phyloP scores from a whole-genome alignment of 2,329 filamentous ascomycete genomes.

The Pezicula neosporulosa region DNA sequence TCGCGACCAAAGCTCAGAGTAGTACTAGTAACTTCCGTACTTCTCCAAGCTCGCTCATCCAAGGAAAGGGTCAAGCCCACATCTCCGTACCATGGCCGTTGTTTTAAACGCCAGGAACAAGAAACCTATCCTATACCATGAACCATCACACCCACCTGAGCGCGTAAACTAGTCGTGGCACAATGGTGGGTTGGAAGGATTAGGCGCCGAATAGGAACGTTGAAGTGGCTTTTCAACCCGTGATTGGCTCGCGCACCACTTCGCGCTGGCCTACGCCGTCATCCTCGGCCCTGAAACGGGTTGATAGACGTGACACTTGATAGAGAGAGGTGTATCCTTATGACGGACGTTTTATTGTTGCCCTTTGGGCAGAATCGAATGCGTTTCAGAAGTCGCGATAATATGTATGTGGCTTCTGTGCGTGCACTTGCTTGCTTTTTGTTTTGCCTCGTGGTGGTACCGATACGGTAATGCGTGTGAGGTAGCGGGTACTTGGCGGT shows the following conservation, averaged over 20 bases:
- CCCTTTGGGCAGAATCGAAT: too few relatives aligned
- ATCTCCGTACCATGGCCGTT: too few relatives aligned
- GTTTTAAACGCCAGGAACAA: constrained; percentile 21
- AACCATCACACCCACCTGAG: constrained; percentile 17
- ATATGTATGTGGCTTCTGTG: too few relatives aligned
- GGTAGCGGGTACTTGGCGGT: too few relatives aligned
- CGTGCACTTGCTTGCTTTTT: too few relatives aligned
- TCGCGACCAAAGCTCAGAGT: too few relatives aligned
- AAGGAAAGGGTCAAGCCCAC: neutral
- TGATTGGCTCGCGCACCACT: constrained; percentile 12
- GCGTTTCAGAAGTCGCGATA: too few relatives aligned
- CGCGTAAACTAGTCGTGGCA: constrained; percentile 8
- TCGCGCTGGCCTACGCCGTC: neutral
- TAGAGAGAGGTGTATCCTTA: neutral
- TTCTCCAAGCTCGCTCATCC: neutral
- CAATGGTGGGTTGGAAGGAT: constrained; percentile 3
- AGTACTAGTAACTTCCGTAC: too few relatives aligned
- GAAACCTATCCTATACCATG: constrained; percentile 14
- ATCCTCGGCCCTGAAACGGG: neutral
- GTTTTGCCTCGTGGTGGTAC: too few relatives aligned
- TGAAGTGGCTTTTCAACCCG: constrained; percentile 6
- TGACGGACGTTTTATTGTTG: neutral
- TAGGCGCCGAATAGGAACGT: constrained; percentile 16
- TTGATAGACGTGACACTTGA: neutral
- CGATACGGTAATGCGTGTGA: too few relatives aligned